Evolutionary conservation across 176 grass and related monocot genomes (phyloP), one percentile per base, ranked within the genome.

Genomic region (Bothriochloa decipiens): DNA sequence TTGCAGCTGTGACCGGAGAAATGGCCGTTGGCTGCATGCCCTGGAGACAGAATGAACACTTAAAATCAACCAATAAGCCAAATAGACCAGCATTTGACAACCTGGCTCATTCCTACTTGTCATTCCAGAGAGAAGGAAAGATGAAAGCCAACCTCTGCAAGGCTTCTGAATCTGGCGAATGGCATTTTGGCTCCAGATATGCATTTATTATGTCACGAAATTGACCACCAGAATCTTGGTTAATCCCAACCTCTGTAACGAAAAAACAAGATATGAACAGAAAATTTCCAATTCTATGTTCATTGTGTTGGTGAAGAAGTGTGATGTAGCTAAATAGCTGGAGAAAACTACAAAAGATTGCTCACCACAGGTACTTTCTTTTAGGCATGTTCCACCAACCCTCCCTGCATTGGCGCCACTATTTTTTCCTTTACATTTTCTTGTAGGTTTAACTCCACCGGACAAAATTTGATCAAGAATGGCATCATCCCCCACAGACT

Each of bases 161-260:
- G 42, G 74, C 50, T 68, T 97, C 89, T 26, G 95, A 97, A 88
- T 97, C 92, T 84, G 92, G 81, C 36, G 82, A 88, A 79, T 95
- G 91, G 64, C 91, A 95, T 91, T 97, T 97, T 45, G 95, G 95
- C 41, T 90, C 92, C 68, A 97, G 84, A 89, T 90, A 97, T 77
- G 95, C 95, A 64, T 95, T 89, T 68, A 95, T 91, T 67, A 95
- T 77, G 14, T 93, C 89, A 78, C 64, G 57, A 74, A 93, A 91
- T 68, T 93, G 79, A 46, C 20, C 74, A 75, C 86, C 73, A 72
- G 71, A 83, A 74, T 72, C 91, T 80, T 76, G 65, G 72, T 35
- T 80, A 45, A 72, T 65, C 25, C 58, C 70, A 91, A 74, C 62
- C 72, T 84, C 88, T 97, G 75, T 65, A 76, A 60, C 8, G 78